Evolutionary conservation across 176 grass and related monocot genomes (phyloP), one percentile per base, ranked within the genome.

Genomic region (Calamus simplicifolius): DNA sequence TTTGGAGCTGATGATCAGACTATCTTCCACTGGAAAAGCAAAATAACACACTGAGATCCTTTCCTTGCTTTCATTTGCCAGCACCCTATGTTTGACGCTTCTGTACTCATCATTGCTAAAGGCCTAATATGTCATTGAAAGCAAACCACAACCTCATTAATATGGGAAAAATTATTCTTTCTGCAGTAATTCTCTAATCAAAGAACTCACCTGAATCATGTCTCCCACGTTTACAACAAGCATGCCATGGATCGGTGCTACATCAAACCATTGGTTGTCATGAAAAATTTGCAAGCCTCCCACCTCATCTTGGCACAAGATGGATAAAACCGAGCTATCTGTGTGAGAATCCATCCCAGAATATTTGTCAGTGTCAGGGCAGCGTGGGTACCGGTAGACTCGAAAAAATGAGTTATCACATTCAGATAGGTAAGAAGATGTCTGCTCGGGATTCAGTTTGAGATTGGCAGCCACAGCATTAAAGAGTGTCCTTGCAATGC

Each of bases 281-380:
- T 59, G 81, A 51, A 83, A 8, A 17, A 90, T 61, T 65, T 96
- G 86, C n/a, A 90, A 64, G 0, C 86, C 86, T 3, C 71, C 83
- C 54, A 80, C 75, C 63, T 17, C 35, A 59, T 87, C 83, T 54
- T 77, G 60, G 74, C 63, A 75, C 27, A 96, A 57, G 67, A 96
- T 71, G 14, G 91, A 82, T 7, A 96, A 64, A 3, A 90, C 74
- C 17, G 86, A 90, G 75, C 91, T 96, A 48, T 96, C 91, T 1
- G 83, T 96, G 75, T 96, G 91, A 0, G 83, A 31, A 56, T 82
- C 86, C 91, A 96, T 96, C 1, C 83, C 91, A 21, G 90, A 27
- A 52, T 51, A 49, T 13, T 27, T 48, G 23, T 10, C 6, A 2
- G n/a, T 0, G 2, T 51, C 27, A 12, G 77, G 62, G n/a, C 75